Evolutionary conservation across 2,329 filamentous ascomycete species (phyloP), one percentile per base, ranked within the genome.

Genomic region (Didymella pomorum): DNA sequence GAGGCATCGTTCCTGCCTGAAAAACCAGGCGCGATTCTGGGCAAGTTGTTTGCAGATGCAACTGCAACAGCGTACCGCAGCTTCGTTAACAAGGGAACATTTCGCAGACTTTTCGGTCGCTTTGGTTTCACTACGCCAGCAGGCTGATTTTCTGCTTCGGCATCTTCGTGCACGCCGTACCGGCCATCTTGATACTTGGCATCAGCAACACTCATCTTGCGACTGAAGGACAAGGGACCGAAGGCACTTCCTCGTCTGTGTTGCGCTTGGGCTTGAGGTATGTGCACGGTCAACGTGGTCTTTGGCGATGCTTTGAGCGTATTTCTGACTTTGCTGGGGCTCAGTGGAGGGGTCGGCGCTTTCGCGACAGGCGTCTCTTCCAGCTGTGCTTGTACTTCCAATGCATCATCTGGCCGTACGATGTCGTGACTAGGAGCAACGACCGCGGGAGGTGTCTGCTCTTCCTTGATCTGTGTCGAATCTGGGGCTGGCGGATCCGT

Each of bases 121-220:
- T 42, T 43, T 2, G 41, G 35, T 16, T 48, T 37, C 16, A 14
- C 18, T 31, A 59, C 21, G 42, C 31, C n/a, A 8, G 48, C 23
- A 18, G 52, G 12, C 10, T 43, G 25, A 4, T 49, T 42, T 18
- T 57, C 37, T 14, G 52, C 12, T 29, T 67, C 46, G 14, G 33
- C 50, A n/a, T 67, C 65, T 20, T 58, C 51, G 26, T 62, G 43
- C 3, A 60, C n/a, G 18, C 66, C 69, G 43, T 78, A 85, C 46
- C 79, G 81, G 9, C 82, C 83, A 29, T 78, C 72, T 44, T 78
- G 76, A 71, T 87, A 87, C 65, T 86, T 87, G 21, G 81, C 75
- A 66, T 85, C 82, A 54, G 82, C 80, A 23, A 78, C 64, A 37
- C 76, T 75, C 54, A 85, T 68, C 49, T 79, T 80, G 33, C 77